phyloP scores from a whole-genome alignment of 305 asterid genomes.

The Fraxinus baroniana region DNA sequence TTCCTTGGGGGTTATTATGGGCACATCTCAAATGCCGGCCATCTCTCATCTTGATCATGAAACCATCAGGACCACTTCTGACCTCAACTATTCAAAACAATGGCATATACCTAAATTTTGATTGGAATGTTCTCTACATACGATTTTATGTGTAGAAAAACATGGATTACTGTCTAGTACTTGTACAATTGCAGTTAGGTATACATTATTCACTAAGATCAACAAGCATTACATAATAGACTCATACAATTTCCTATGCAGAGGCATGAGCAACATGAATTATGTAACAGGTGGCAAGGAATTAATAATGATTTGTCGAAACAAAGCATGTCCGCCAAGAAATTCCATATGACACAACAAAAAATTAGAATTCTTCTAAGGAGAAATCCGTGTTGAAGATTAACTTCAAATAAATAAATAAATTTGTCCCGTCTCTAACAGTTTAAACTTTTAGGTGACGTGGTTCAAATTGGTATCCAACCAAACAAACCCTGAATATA shows the following conservation, averaged over 20 bases:
- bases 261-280: neutral
- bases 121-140: too few relatives aligned
- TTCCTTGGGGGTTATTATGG: slow-evolving; percentile 69
- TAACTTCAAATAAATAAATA: neutral
- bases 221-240: neutral
- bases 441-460: neutral
- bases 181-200: neutral
- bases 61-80: slow-evolving; percentile 59
- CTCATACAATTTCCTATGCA: neutral
- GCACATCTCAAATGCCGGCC: slow-evolving; percentile 69
- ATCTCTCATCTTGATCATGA: slow-evolving; percentile 88
- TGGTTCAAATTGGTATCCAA: neutral
- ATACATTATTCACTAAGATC: neutral
- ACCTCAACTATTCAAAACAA: too few relatives aligned
- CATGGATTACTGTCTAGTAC: neutral
- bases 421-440: neutral
- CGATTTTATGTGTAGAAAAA: too few relatives aligned
- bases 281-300: neutral
- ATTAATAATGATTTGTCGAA: neutral
- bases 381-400: neutral
- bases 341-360: neutral
- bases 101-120: too few relatives aligned
- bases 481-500: neutral
- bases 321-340: neutral
- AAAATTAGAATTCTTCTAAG: neutral